A percentile compares a stretch with the other conserved stretches of the same genome.
phyloP scores from a whole-genome alignment of 2,329 filamentous ascomycete species.

The Furcasterigmium sp. region DNA sequence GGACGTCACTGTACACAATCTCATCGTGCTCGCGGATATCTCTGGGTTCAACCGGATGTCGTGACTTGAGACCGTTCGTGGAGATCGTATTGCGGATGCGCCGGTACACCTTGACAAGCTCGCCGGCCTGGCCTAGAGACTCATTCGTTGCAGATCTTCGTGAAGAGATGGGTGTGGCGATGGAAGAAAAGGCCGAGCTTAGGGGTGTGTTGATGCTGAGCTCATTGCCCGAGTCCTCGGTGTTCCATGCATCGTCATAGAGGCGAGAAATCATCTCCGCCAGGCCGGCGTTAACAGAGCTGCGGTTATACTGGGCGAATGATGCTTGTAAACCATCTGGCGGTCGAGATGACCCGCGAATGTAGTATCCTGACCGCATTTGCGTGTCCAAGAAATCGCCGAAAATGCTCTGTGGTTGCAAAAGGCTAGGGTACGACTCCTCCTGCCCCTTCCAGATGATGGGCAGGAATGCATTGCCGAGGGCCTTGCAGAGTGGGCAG shows the following conservation, averaged over 20 bases:
- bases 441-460: conserved; percentile 94
- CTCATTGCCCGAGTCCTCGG: conserved; percentile 26
- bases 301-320: conserved; percentile 32
- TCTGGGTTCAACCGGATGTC: conserved; percentile 24
- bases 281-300: conserved; percentile 30
- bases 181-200: conserved; percentile 35
- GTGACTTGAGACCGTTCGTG: conserved; percentile 45
- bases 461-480: conserved; percentile 91
- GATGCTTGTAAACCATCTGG: conserved; percentile 25
- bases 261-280: conserved; percentile 30
- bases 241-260: conserved; percentile 34
- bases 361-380: conserved; percentile 39
- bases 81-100: conserved; percentile 54
- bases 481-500: conserved; percentile 91
- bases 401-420: conserved; percentile 58
- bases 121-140: conserved; percentile 34
- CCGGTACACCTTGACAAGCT: conserved; percentile 56
- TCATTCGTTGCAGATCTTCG: conserved; percentile 26
- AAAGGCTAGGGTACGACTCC: conserved; percentile 71
- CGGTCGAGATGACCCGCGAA: conserved; percentile 26
- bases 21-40: conserved; percentile 30
- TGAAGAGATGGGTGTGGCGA: conserved; percentile 28
- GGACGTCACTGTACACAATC: conserved; percentile 49
- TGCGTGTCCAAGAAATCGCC: conserved; percentile 62
- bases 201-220: conserved; percentile 32